These are phyloP conservation scores for Aureobasidium melanogenum DNA, from an alignment of 2,329 filamentous ascomycete species.

Conservation along the genomic window DNA sequence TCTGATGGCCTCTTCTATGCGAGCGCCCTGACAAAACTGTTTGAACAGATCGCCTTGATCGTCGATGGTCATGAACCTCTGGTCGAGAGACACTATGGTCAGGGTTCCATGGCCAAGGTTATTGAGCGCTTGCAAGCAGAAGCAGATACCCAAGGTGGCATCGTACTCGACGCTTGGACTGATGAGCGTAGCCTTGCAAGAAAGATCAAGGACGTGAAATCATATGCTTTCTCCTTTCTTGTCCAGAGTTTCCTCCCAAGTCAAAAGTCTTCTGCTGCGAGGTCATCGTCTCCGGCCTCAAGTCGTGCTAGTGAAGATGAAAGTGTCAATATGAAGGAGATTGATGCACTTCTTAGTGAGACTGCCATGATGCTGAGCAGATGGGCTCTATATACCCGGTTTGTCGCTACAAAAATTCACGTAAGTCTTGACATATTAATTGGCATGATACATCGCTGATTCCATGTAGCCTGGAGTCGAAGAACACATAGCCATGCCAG, in stretches of 20 bases:
- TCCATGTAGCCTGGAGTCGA: constrained; percentile 4
- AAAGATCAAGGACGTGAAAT: constrained; percentile 88
- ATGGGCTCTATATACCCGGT: constrained; percentile 88
- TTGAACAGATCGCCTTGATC: constrained; percentile 96
- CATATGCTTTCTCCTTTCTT: constrained; percentile 93
- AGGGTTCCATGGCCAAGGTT: constrained; percentile 87
- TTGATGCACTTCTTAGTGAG: constrained; percentile 80
- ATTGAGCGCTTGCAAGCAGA: constrained; percentile 89
- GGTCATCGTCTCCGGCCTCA: constrained; percentile 67
- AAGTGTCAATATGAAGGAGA: constrained; percentile 90
- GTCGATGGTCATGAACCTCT: constrained; percentile 84
- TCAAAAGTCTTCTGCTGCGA: constrained; percentile 53
- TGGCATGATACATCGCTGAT: neutral
- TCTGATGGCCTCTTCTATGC: constrained; percentile 87
- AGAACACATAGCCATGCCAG: constrained; percentile 53
- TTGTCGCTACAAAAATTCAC: constrained; percentile 72
- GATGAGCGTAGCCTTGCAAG: constrained; percentile 80
- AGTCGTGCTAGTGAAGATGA: constrained; percentile 63
- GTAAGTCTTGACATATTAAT: constrained; percentile 35
- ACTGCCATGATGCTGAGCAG: constrained; percentile 84
- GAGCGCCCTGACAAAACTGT: constrained; percentile 79
- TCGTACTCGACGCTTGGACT: constrained; percentile 89
- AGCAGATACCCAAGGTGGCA: constrained; percentile 91
- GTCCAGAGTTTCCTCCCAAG: constrained; percentile 84
- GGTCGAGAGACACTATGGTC: constrained; percentile 88